Conservation (phyloP, 202 grass and related monocot genomes). For the Setaria italica region DNA sequence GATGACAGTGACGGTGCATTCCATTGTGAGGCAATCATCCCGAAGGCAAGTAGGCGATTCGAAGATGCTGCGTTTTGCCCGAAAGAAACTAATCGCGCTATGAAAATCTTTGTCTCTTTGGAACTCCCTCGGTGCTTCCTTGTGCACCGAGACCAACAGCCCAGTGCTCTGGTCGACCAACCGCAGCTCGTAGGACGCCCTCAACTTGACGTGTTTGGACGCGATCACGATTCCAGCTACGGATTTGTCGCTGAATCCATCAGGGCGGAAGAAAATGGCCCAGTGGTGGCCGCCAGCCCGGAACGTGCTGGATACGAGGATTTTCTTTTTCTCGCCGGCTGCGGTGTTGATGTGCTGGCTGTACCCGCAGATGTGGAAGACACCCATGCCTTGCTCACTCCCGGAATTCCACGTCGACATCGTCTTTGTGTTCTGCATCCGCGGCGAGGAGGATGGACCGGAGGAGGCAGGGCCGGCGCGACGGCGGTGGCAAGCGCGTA, state of each 20-base stretch:
- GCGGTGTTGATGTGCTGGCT: background rate
- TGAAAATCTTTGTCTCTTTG: fast-evolving
- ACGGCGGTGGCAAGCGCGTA: background rate
- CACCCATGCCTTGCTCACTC: background rate
- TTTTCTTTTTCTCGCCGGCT: background rate
- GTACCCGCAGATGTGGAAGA: background rate
- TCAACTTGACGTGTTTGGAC: background rate
- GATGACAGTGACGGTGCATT: background rate
- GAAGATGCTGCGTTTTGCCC: background rate
- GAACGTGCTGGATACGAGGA: background rate
- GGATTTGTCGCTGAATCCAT: background rate
- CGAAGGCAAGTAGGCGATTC: background rate
- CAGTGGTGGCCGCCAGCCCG: background rate
- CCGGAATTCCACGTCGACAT: background rate
- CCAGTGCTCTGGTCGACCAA: background rate
- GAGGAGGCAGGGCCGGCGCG: background rate
- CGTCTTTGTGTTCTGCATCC: background rate
- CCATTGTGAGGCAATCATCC: background rate
- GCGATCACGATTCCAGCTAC: background rate
- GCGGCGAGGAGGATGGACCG: background rate
- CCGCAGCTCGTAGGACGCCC: background rate
- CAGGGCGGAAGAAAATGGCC: background rate
- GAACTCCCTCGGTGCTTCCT: background rate
- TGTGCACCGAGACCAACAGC: background rate
- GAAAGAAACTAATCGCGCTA: background rate